phyloP scores from a whole-genome alignment of 441 rosid genomes.

The Pelargonium australe region DNA sequence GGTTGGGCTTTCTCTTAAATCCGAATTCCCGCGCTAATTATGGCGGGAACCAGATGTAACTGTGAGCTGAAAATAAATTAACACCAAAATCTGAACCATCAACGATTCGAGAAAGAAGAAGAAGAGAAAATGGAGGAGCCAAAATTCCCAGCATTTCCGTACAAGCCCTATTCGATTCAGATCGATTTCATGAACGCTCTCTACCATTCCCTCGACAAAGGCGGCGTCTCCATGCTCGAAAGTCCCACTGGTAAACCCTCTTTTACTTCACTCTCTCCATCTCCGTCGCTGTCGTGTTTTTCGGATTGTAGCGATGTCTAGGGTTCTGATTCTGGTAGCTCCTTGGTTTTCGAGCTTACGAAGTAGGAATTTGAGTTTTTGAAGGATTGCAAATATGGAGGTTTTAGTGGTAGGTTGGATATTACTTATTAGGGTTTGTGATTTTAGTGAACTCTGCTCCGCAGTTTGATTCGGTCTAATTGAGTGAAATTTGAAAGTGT shows the following conservation, averaged over 20 bases:
- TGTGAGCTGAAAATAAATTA: no score
- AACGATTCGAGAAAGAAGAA: no score
- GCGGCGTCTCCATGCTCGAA: slow-evolving; percentile 93
- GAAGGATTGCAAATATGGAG: no score
- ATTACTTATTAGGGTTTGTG: no score
- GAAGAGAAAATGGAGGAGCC: slow-evolving; percentile 27
- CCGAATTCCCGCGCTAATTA: no score
- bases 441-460: background rate
- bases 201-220: slow-evolving; percentile 58
- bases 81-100: no score
- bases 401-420: no score
- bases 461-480: background rate
- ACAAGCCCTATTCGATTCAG: slow-evolving; percentile 69
- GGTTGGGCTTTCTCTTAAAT: no score
- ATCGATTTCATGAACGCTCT: slow-evolving; percentile 78
- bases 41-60: no score
- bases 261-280: background rate
- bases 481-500: background rate
- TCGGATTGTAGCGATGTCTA: background rate
- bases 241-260: slow-evolving; percentile 67
- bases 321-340: no score
- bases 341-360: no score
- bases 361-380: no score
- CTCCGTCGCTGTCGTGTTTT: background rate
- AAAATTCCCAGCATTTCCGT: slow-evolving; percentile 66